phyloP scores from a whole-genome alignment of 805 yeast species.

The Teunomyces stri region DNA sequence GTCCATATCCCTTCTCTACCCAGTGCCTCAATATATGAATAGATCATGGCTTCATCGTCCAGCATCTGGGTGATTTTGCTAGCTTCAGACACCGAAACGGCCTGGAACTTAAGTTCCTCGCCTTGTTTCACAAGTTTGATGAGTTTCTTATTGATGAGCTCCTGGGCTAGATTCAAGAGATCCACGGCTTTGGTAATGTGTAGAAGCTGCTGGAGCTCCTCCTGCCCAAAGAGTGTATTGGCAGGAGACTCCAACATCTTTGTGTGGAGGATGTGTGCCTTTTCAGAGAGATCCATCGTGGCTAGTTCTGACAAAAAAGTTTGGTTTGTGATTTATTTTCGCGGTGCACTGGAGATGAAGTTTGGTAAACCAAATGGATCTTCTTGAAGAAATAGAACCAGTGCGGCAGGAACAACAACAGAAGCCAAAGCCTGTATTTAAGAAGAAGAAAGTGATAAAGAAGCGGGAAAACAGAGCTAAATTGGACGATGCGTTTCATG shows the following conservation, averaged over 20 bases:
- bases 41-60: constrained; percentile 86
- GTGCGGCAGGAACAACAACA: neutral
- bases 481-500: neutral
- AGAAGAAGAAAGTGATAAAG: constrained; percentile 11
- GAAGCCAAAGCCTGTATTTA: constrained; percentile 7
- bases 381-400: constrained; percentile 2
- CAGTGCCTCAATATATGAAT: constrained; percentile 86
- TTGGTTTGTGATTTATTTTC: neutral
- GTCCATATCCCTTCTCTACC: constrained; percentile 98
- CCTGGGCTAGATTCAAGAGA: constrained; percentile 49
- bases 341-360: constrained; percentile 3
- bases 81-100: constrained; percentile 72
- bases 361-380: neutral
- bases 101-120: constrained; percentile 69
- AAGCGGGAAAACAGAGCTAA: neutral
- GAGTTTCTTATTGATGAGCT: constrained; percentile 54
- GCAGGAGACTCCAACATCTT: constrained; percentile 57
- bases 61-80: constrained; percentile 72
- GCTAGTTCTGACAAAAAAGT: neutral
- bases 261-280: constrained; percentile 58
- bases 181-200: constrained; percentile 43
- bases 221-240: constrained; percentile 59
- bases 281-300: constrained; percentile 30
- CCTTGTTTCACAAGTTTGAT: constrained; percentile 68
- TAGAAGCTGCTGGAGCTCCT: constrained; percentile 57